Conservation (phyloP, 805 yeast species). For the Maudiozyma pseudohumilis region DNA sequence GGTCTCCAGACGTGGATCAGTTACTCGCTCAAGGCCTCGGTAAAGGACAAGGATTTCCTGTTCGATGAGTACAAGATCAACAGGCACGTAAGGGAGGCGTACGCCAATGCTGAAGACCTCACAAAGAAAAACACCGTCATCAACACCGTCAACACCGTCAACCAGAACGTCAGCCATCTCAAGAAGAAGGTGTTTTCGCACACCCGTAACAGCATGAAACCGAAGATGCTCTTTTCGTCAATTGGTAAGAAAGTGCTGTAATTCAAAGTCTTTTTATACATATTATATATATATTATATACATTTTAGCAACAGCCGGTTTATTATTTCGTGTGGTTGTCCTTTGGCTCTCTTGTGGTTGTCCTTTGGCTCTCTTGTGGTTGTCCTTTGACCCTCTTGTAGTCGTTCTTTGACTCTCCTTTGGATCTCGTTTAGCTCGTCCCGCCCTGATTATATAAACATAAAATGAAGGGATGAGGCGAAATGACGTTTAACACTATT, state of each 20-base stretch:
- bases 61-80: slow-evolving; percentile 34
- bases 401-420: too few species aligned
- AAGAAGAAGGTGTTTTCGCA: slow-evolving; percentile 41
- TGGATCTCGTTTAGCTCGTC: too few species aligned
- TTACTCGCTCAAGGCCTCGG: slow-evolving; percentile 25
- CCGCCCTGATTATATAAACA: too few species aligned
- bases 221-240: slow-evolving; percentile 41
- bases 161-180: slow-evolving; percentile 42
- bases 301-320: too few species aligned
- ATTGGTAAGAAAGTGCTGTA: slow-evolving; percentile 41
- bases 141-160: slow-evolving; percentile 34
- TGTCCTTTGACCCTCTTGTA: too few species aligned
- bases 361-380: too few species aligned
- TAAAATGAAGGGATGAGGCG: too few species aligned
- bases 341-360: too few species aligned
- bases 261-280: too few species aligned
- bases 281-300: too few species aligned
- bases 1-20: slow-evolving; percentile 51
- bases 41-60: slow-evolving; percentile 20
- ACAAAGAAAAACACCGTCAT: slow-evolving; percentile 31
- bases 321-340: too few species aligned
- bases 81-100: slow-evolving; percentile 52
- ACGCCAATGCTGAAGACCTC: slow-evolving; percentile 47
- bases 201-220: slow-evolving; percentile 33
- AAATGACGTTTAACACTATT: too few species aligned